Conservation (phyloP, 2,329 filamentous ascomycete species). For the Curvularia spicifera region DNA sequence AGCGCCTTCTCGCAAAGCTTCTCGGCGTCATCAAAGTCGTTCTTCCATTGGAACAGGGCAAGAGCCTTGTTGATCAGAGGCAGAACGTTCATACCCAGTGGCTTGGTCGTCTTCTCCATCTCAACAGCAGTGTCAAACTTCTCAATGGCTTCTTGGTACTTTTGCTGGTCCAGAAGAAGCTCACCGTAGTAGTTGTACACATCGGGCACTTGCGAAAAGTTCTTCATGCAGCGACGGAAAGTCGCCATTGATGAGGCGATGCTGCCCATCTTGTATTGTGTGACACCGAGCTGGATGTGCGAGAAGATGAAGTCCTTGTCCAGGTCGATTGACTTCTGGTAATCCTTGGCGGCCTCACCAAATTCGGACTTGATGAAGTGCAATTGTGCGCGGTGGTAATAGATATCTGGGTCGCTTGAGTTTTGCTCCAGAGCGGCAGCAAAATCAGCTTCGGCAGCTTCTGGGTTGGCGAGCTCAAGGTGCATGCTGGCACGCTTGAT, state of each 20-base stretch:
- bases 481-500: constrained; percentile 99
- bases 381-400: constrained; percentile 97
- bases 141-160: constrained; percentile 92
- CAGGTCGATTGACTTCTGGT: constrained; percentile 98
- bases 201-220: constrained; percentile 94
- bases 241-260: constrained; percentile 98
- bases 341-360: constrained; percentile 92
- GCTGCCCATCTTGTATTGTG: constrained; percentile 99
- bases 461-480: constrained; percentile 85
- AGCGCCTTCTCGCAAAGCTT: constrained; percentile 96
- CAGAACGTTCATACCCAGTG: constrained; percentile 94
- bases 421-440: constrained; percentile 84
- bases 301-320: constrained; percentile 98
- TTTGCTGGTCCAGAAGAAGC: constrained; percentile 93
- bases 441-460: constrained; percentile 88
- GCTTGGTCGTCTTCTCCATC: constrained; percentile 94
- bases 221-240: constrained; percentile 97
- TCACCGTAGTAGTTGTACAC: constrained; percentile 99
- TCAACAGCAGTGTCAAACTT: constrained; percentile 99
- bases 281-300: constrained; percentile 98
- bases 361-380: constrained; percentile 98
- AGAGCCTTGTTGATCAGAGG: constrained; percentile 98
- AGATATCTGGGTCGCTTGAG: constrained; percentile 90
- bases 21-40: constrained; percentile 93
- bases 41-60: constrained; percentile 97